phyloP scores from a whole-genome alignment of 768 basidiomycete genomes.

The Kwoniella dendrophila region DNA sequence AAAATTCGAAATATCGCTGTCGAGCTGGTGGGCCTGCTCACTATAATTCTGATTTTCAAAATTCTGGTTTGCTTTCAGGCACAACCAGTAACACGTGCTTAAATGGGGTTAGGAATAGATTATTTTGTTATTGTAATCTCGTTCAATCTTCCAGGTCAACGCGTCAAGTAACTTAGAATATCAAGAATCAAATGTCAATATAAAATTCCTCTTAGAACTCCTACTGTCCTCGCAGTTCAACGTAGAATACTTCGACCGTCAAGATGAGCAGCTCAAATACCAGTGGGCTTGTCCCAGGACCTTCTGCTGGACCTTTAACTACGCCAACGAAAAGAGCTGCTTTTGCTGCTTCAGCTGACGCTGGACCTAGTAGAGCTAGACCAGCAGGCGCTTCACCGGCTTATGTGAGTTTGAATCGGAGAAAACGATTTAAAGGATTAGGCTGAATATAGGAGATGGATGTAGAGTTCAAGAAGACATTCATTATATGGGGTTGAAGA shows the following conservation, averaged over 20 bases:
- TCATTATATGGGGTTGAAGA: constrained; percentile 97
- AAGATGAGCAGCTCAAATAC: constrained; percentile 9
- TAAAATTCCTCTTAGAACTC: neutral
- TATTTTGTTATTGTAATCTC: neutral
- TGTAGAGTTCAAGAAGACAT: constrained; percentile 64
- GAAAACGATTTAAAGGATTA: neutral
- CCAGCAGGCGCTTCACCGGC: constrained; percentile 49
- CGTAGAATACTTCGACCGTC: too few species aligned
- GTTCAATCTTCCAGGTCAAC: neutral
- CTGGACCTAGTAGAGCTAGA: constrained; percentile 43
- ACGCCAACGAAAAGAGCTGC: constrained; percentile 47
- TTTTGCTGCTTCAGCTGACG: constrained; percentile 35
- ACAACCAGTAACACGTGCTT: neutral
- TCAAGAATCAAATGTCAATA: neutral
- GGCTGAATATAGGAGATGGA: neutral
- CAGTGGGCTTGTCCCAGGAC: constrained; percentile 3
- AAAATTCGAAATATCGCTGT: neutral
- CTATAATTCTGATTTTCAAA: neutral
- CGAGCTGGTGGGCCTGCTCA: neutral
- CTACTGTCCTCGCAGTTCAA: too few species aligned
- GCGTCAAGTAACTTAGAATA: neutral
- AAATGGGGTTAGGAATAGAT: neutral
- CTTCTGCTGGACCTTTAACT: constrained; percentile 1
- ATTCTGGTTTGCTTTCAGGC: constrained; percentile 1
- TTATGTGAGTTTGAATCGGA: constrained; percentile 36